Base-by-base conservation (phyloP, 73 alveolate genomes). In the Diophrys sp. region DNA sequence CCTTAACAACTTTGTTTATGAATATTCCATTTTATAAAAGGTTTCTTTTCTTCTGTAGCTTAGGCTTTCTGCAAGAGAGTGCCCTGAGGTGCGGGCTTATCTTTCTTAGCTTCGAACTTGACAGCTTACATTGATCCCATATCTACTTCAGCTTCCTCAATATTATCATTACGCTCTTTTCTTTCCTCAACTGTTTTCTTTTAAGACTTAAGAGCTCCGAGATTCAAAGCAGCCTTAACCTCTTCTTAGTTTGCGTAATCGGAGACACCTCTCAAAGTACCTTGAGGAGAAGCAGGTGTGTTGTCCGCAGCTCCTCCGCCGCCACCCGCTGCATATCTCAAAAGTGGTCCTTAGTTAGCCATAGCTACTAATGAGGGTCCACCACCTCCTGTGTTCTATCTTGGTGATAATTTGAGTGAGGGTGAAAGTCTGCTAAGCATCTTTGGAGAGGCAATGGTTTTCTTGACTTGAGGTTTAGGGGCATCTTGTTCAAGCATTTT, bases 341-440 rank as follows among this genome's bases (percentile, higher is more conserved):
- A 55, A 31, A 31, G 69, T 31, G 69, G 79, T 31, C 33, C 79
- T 26, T 33, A 23, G 14, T 33, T 18, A 31, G 69, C 33, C 14
- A 26, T 23, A 2, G 1, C 28, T 28, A 24, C 1, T 8, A 27
- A 32, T 5, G 2, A 18, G 1, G 29, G 33, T 32, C 23, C 24
- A 18, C 79, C 32, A 11, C 33, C 67, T 32, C 69, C 33, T 23
- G 54, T 2, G 69, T 2, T 5, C 1, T 29, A 11, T 71, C 24
- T 18, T 31, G 67, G 24, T 23, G 29, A 71, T 14, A 5, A 33
- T 28, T 28, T 23, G 8, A 23, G 33, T 33, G n/a, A 31, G 29
- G 90, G 90, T 1, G 90, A 82, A 2, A 75, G 73, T 56, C 67
- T 82, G 75, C 77, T 74, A 76, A 82, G 78, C 30, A 86, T 73